A percentile compares a stretch with the other conserved stretches of the same genome.
Evolutionary conservation across 1,284 basidiomycete genomes (phyloP).

Genomic region (Cryptococcus floricola): DNA sequence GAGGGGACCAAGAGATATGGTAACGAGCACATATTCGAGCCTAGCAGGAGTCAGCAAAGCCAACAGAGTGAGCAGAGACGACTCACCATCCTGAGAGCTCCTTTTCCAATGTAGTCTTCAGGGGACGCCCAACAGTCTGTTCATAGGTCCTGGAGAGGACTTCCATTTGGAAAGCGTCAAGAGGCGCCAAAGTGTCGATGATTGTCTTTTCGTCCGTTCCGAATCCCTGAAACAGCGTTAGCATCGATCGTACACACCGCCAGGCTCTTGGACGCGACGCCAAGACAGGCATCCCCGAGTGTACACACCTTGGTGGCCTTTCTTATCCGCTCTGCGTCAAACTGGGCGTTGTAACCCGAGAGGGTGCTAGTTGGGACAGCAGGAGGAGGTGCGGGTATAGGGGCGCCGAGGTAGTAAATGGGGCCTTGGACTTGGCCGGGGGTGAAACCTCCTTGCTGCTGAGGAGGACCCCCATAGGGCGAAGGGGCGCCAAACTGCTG

Average conservation of each 20-base stretch:
- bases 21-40: constrained; percentile 47
- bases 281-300: background rate
- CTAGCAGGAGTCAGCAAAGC: constrained; percentile 15
- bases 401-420: constrained; percentile 36
- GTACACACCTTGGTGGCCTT: constrained; percentile 48
- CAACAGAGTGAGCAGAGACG: background rate
- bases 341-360: constrained; percentile 44
- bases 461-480: background rate
- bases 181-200: constrained; percentile 42
- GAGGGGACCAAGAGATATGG: constrained; percentile 46
- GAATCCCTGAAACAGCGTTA: constrained; percentile 33
- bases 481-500: constrained; percentile 22
- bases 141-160: constrained; percentile 45
- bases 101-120: constrained; percentile 47
- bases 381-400: constrained; percentile 44
- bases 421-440: constrained; percentile 24
- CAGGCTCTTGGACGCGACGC: background rate
- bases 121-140: constrained; percentile 37
- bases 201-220: constrained; percentile 47
- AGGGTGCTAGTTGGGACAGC: constrained; percentile 35
- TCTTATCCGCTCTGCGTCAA: constrained; percentile 47
- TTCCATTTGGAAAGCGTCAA: constrained; percentile 49
- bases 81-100: constrained; percentile 45
- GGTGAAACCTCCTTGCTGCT: constrained; percentile 11
- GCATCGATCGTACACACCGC: background rate